Base-by-base conservation (phyloP, 1,139 yeast species). In the Barnettozyma hawaiiensis region DNA sequence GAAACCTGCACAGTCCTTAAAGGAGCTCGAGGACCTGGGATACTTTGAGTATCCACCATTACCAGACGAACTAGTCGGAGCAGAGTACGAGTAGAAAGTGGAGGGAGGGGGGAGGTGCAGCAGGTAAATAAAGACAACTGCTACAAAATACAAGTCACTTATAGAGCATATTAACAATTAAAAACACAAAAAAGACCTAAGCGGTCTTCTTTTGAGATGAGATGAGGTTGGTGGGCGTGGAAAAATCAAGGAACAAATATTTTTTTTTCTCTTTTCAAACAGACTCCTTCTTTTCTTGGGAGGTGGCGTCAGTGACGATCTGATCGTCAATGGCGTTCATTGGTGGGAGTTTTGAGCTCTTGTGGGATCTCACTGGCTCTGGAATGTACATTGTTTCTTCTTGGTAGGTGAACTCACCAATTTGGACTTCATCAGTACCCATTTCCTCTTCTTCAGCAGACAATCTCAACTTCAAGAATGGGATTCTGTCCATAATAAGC, bases 401-500 rank as follows among this genome's bases (percentile, higher is more conserved):
- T 57, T 74, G 75, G 66, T 81, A 82, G 35, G 87, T 83, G 62
- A 75, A 81, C 64, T 89, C 96, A 57, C 96, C 94, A 54, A 87
- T 85, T 70, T 86, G 87, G 31, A 92, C 81, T 55, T 80, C 72
- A 65, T 90, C 97, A 39, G 95, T 85, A 52, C 97, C 98, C 55
- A 81, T 60, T 54, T 81, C 76, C 69, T 92, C 97, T 60, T 89
- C 96, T 55, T 90, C 96, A 61, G 85, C 89, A 53, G 81, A 76
- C 63, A 89, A 75, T 70, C 97, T 80, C 57, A 90, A 66, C 69
- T 85, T 81, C 61, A 89, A 73, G 70, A 76, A 75, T 53, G 97
- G 97, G 51, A 89, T 76, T 59, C 69, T 70, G 76, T 90, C 87
- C 87, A 85, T 78, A 45, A 68, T 65, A 40, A 81, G 64, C 51